phyloP scores from a whole-genome alignment of 306 rosid genomes.

The Adenanthera pavonina region DNA sequence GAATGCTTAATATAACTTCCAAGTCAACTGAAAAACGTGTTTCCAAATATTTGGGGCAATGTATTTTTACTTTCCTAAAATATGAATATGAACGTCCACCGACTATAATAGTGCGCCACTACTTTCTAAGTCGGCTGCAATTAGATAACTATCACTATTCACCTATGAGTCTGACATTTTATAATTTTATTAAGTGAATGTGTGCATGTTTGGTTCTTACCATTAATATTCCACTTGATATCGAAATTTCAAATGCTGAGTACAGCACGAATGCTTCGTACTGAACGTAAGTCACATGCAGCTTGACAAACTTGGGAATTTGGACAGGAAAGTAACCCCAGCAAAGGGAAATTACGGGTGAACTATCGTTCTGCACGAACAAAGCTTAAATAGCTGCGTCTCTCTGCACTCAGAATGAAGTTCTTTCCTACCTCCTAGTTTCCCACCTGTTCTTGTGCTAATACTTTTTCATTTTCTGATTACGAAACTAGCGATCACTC shows the following conservation, averaged over 20 bases:
- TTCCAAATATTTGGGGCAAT: constrained; percentile 19
- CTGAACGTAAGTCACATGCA: not conserved
- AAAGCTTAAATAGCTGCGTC: not conserved
- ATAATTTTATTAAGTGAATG: not conserved
- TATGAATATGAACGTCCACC: not conserved
- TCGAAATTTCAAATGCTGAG: not conserved
- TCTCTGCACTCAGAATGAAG: constrained; percentile 30
- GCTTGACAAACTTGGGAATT: constrained; percentile 16
- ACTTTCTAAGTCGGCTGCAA: constrained; percentile 14
- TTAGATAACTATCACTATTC: not conserved
- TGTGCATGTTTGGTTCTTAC: not conserved
- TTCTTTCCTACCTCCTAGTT: constrained; percentile 33
- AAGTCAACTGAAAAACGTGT: not conserved
- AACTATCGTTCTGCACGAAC: not conserved
- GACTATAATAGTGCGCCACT: not conserved
- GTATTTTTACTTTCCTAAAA: not conserved
- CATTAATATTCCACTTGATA: not conserved
- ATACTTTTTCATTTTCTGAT: not conserved
- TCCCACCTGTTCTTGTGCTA: not conserved
- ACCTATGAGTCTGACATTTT: not conserved
- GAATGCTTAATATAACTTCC: not conserved
- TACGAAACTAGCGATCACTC: not conserved
- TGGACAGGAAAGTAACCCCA: not conserved
- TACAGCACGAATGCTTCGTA: not conserved
- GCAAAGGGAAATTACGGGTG: constrained; percentile 36